Evolutionary conservation across 2,329 filamentous ascomycete genomes (phyloP), one percentile per base, ranked within the genome.

Genomic region (Pyricularia pennisetigena): DNA sequence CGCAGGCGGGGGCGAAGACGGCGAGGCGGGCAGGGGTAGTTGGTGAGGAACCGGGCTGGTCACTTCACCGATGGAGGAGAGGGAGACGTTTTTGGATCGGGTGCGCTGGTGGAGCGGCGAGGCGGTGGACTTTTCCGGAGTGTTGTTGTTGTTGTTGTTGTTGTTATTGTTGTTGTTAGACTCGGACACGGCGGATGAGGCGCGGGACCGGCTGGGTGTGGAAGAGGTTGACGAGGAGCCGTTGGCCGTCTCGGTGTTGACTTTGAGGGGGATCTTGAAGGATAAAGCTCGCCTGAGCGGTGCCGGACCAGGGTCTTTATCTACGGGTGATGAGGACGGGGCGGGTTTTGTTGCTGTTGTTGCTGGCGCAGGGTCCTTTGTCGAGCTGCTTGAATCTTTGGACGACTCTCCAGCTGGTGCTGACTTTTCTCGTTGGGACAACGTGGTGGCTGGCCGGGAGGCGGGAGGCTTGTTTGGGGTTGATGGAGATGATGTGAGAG

Each of bases 61-160:
- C 30, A 63, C 28, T 67, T 67, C 66, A 24, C 66, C 57, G 30
- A 67, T 67, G 66, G 66, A 67, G 20, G 57, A 63, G 32, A 67
- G 66, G 26, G 66, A 67, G 10, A 29, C 32, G n/a, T 20, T 54
- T 20, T 61, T 67, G 54, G 57, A n/a, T 20, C 26, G 49, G 41
- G 20, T 24, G 54, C 41, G 28, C 26, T 28, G 54, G 49, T 67
- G 49, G 9, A 24, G 57, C 10, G 57, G 57, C 4, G 57, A 61
- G 57, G 41, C 8, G 41, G 41, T 8, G 41, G 41, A n/a, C 20
- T 54, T 54, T 20, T 54, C 41, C 41, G 41, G 41, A 12, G n/a
- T n/a, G 30, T 32, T 32, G 30, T 32, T 32, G 30, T 9, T 32
- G 30, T 32, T 32, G 30, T 9, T 32, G 30, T 32, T 32, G 30